A percentile compares a stretch with the other conserved stretches of the same genome.
Evolutionary conservation across 306 rosid species (phyloP).

Genomic region (Medicago lupulina): DNA sequence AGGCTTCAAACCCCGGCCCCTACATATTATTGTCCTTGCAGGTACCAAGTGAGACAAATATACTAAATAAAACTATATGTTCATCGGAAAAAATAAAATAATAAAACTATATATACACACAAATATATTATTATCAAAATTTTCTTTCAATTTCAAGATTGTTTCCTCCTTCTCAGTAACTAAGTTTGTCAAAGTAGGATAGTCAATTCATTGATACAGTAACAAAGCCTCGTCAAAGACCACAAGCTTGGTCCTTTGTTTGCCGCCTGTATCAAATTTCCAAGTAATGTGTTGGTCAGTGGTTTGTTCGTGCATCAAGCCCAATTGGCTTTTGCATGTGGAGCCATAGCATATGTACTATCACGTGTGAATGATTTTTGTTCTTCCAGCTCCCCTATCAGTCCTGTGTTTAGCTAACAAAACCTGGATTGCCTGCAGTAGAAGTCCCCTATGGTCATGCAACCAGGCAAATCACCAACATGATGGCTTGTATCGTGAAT

Average conservation of each 20-base stretch:
- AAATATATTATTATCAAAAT: too few relatives aligned
- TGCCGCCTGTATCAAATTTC: neutral
- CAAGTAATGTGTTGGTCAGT: neutral
- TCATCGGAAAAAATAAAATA: too few relatives aligned
- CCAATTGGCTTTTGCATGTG: neutral
- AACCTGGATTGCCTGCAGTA: neutral
- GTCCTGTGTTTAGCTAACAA: neutral
- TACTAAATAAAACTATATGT: too few relatives aligned
- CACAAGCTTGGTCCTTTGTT: neutral
- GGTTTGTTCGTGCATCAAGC: neutral
- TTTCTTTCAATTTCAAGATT: neutral
- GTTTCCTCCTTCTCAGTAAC: neutral
- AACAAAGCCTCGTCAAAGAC: neutral
- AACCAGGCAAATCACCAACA: neutral
- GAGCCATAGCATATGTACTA: neutral
- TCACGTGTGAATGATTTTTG: neutral
- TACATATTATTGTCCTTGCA: too few relatives aligned
- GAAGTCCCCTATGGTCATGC: neutral
- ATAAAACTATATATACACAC: too few relatives aligned
- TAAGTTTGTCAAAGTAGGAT: neutral
- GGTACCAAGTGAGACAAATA: too few relatives aligned
- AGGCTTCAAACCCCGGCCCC: too few relatives aligned
- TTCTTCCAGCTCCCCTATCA: neutral
- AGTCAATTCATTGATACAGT: conserved; percentile 7
- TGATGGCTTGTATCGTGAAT: neutral